These are phyloP conservation scores for Penicillium cosmopolitanum DNA, from an alignment of 495 filamentous ascomycete species.

Conservation along the genomic window DNA sequence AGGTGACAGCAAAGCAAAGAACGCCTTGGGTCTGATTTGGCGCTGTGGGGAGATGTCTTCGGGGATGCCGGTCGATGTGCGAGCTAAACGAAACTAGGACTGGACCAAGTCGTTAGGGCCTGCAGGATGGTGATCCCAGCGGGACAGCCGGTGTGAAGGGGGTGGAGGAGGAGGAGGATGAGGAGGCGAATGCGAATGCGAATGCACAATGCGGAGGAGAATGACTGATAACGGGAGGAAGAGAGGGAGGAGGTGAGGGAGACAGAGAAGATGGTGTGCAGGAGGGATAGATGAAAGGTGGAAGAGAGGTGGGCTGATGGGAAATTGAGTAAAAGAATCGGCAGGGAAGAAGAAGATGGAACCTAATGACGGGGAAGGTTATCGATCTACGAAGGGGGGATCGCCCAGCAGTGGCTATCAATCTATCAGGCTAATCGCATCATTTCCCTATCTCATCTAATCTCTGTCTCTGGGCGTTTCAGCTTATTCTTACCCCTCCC, in stretches of 20 bases:
- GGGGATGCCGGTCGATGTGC: slow-evolving; percentile 8
- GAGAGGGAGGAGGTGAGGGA: slow-evolving; percentile 4
- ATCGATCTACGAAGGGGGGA: slow-evolving; percentile 40
- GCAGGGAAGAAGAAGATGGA: slow-evolving; percentile 5
- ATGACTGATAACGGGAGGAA: slow-evolving; percentile 8
- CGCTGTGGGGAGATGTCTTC: slow-evolving; percentile 17
- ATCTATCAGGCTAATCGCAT: slow-evolving; percentile 32
- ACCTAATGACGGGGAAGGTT: slow-evolving; percentile 24
- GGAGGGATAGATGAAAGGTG: not conserved
- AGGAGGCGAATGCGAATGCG: no score
- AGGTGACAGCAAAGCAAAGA: slow-evolving; percentile 27
- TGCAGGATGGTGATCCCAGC: slow-evolving; percentile 32
- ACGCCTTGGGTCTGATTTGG: slow-evolving; percentile 16
- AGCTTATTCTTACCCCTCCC: not conserved
- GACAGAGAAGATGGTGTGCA: slow-evolving; percentile 8
- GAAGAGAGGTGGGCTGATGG: not conserved
- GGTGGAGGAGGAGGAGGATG: slow-evolving; percentile 10
- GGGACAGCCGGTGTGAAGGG: slow-evolving; percentile 8
- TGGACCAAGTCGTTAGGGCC: slow-evolving; percentile 24
- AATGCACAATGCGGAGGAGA: slow-evolving; percentile 2
- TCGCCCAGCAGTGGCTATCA: slow-evolving; percentile 29
- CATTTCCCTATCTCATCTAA: slow-evolving; percentile 30
- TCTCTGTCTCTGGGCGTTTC: slow-evolving; percentile 8
- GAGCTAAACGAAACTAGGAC: slow-evolving; percentile 19
- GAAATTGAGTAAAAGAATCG: slow-evolving; percentile 5